Percentiles rank a stretch among this genome's conserved stretches.
Conservation (phyloP, 2,329 filamentous ascomycete genomes). For the Hymenoscyphus scutula region DNA sequence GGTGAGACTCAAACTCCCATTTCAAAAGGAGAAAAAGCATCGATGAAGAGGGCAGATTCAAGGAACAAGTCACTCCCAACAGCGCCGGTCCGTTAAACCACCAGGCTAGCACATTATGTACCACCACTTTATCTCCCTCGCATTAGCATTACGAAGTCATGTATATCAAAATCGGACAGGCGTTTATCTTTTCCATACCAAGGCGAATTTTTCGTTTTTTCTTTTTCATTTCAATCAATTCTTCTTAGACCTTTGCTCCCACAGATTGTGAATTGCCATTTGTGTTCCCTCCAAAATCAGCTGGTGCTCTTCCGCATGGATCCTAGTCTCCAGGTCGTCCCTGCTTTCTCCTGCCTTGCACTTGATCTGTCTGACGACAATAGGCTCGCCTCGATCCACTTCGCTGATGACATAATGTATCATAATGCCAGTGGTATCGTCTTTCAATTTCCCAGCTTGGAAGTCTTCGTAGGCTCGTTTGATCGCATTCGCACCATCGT, state of each 20-base stretch:
- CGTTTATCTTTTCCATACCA: background rate
- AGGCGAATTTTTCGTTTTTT: background rate
- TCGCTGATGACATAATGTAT: constrained; percentile 78
- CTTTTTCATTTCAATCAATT: background rate
- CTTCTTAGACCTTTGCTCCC: constrained; percentile 31
- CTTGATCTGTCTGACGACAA: constrained; percentile 68
- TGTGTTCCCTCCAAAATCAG: constrained; percentile 74
- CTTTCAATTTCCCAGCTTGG: constrained; percentile 58
- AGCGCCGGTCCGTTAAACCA: constrained; percentile 10
- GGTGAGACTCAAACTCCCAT: background rate
- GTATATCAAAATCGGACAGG: constrained; percentile 4
- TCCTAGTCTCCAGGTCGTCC: constrained; percentile 65
- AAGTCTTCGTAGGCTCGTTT: constrained; percentile 75
- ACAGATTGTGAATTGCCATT: constrained; percentile 44
- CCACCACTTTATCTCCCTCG: constrained; percentile 5
- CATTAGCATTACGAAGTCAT: constrained; percentile 12
- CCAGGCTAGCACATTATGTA: constrained; percentile 1
- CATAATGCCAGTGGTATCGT: constrained; percentile 77
- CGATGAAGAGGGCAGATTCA: background rate
- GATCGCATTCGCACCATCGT: constrained; percentile 77
- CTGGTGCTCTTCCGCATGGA: constrained; percentile 74
- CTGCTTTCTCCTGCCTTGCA: constrained; percentile 63
- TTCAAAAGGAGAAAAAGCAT: background rate
- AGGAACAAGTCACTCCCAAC: constrained; percentile 8
- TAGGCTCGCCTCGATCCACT: constrained; percentile 76